Base-by-base conservation (phyloP, 2,329 filamentous ascomycete genomes). In the Fusarium clavum region DNA sequence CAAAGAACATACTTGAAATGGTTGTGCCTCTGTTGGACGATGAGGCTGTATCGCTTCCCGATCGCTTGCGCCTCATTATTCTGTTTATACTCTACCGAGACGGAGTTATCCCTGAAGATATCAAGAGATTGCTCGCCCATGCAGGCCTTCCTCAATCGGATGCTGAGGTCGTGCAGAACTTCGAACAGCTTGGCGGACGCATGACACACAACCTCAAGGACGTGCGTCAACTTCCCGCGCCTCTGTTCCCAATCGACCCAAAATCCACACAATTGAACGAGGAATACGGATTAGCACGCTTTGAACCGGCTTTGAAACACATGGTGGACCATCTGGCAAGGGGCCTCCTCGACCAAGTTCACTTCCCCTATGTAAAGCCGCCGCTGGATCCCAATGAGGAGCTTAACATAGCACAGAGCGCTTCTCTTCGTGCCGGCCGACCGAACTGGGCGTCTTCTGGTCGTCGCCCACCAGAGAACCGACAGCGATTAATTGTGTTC, bases 371-470 rank as follows among this genome's bases (percentile, higher is more conserved):
- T 67, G 88, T 91, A 61, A 91, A 92, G 65, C 91, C 91, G 7
- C 90, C 91, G 8, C 81, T 90, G 43, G 90, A 91, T 72, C 84
- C 85, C 18, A 87, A 88, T 66, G 86, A 88, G 61, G 88, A 91
- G 64, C 81, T 88, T 40, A 76, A 88, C 46, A 83, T 85, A 8
- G 83, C 82, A 6, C 81, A 87, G 27, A 87, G 92, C 70, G 89
- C 92, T 14, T 98, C 95, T 16, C 86, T 99, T 25, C 92, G 96
- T 61, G 93, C 93, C 12, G 94, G 94, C 18, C 97, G 97, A 76
- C 96, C 95, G 3, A 97, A 94, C 44, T 99, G 96, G 96, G 96
- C 96, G 3, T 93, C 93, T 56, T 91, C 92, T 12, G 90, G 94
- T 45, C 87, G 91, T 47, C 88, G 90, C 84, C 63, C 88, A 85